phyloP scores from a whole-genome alignment of 306 rosid genomes.

The Gillenia trifoliata region DNA sequence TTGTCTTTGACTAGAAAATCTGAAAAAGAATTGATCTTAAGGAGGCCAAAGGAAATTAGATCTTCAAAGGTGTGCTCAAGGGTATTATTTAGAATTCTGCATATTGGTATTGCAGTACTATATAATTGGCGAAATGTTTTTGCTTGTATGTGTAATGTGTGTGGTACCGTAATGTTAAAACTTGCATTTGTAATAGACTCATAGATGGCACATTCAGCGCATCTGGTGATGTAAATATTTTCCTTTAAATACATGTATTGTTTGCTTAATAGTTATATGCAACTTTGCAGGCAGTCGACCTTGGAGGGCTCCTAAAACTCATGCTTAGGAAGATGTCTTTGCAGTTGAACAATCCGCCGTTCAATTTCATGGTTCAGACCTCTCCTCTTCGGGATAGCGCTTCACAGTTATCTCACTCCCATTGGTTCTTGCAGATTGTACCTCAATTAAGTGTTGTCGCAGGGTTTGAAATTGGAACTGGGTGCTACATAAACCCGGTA shows the following conservation, averaged over 20 bases:
- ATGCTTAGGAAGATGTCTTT: constrained; percentile 59
- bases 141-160: neutral
- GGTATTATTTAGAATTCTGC: neutral
- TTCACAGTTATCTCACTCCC: constrained; percentile 49
- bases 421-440: constrained; percentile 79
- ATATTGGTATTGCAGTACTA: neutral
- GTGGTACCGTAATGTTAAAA: neutral
- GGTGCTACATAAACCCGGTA: constrained; percentile 78
- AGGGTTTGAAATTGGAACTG: constrained; percentile 78
- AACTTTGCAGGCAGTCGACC: constrained; percentile 63
- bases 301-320: constrained; percentile 68
- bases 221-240: neutral
- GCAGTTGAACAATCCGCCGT: constrained; percentile 81
- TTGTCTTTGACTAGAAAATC: neutral
- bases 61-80: neutral
- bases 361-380: constrained; percentile 74
- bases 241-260: neutral
- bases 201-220: neutral
- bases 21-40: neutral
- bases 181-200: neutral
- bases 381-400: constrained; percentile 37
- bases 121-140: neutral
- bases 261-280: neutral
- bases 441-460: constrained; percentile 63
- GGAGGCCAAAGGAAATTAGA: neutral